phyloP scores from a whole-genome alignment of 176 grass and related monocot genomes.

The Eremochloa ophiuroides region DNA sequence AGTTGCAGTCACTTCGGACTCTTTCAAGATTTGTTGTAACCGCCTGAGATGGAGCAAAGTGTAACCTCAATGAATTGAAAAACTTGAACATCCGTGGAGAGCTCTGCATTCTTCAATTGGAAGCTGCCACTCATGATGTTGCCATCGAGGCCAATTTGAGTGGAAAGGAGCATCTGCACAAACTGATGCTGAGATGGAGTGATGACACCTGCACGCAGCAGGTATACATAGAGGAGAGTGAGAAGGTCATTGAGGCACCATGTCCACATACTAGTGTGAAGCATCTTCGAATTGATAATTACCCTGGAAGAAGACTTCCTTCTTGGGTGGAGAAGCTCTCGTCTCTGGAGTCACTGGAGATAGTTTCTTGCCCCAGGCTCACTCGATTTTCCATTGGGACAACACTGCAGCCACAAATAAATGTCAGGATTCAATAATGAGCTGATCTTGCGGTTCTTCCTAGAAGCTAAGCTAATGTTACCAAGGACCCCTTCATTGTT shows the following conservation, averaged over 20 bases:
- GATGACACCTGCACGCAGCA: background rate
- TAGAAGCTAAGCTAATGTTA: background rate
- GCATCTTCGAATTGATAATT: slow-evolving; percentile 40
- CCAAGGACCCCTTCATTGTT: background rate
- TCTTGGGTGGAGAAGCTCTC: slow-evolving; percentile 27
- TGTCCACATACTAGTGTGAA: slow-evolving; percentile 17
- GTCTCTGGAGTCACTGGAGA: slow-evolving; percentile 31
- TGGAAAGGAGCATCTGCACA: slow-evolving; percentile 31
- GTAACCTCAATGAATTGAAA: slow-evolving; percentile 39
- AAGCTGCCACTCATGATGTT: background rate
- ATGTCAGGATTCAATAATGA: background rate
- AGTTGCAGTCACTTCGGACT: slow-evolving; percentile 31
- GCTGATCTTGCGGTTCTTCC: slow-evolving; percentile 10
- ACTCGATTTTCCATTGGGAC: slow-evolving; percentile 1
- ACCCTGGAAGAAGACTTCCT: slow-evolving; percentile 44
- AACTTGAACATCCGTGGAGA: slow-evolving; percentile 57
- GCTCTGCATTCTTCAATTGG: slow-evolving; percentile 62
- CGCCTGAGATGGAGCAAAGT: slow-evolving; percentile 8
- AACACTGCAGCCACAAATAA: no score
- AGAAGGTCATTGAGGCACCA: slow-evolving; percentile 13
- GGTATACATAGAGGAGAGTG: background rate
- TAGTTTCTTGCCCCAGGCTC: slow-evolving; percentile 36
- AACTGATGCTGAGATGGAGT: slow-evolving; percentile 56
- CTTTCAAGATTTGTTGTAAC: slow-evolving; percentile 37
- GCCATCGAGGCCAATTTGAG: slow-evolving; percentile 37